phyloP scores from a whole-genome alignment of 768 basidiomycete species.

The Suillus decipiens region DNA sequence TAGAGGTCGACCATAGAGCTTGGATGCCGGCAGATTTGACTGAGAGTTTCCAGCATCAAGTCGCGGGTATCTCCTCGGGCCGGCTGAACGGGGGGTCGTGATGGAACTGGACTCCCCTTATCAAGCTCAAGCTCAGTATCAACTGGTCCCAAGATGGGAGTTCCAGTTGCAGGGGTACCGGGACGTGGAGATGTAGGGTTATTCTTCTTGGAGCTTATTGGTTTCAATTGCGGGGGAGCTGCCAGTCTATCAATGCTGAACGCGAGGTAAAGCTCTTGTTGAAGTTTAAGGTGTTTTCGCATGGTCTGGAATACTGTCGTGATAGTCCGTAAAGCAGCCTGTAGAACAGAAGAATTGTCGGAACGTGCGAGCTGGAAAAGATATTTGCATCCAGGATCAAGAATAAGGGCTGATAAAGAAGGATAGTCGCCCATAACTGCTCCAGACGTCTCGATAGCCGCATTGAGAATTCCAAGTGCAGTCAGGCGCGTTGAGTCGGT shows the following conservation, averaged over 20 bases:
- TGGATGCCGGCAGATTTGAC: conserved; percentile 76
- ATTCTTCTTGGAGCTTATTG: conserved; percentile 35
- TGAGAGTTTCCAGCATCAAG: conserved; percentile 85
- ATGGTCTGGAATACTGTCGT: conserved; percentile 88
- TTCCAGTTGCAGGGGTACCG: conserved; percentile 48
- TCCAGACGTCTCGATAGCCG: conserved; percentile 86
- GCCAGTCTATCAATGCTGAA: conserved; percentile 92
- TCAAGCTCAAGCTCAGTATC: conserved; percentile 46
- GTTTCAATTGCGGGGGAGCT: conserved; percentile 43
- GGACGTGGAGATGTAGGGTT: conserved; percentile 50
- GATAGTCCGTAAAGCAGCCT: conserved; percentile 80
- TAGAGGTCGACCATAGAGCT: conserved; percentile 97
- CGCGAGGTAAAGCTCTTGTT: conserved; percentile 92
- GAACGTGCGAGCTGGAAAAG: conserved; percentile 96
- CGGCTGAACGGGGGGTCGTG: conserved; percentile 65
- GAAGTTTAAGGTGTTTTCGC: conserved; percentile 83
- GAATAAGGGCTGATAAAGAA: conserved; percentile 72
- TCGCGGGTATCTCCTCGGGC: conserved; percentile 88
- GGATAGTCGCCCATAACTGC: conserved; percentile 73
- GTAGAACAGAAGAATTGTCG: conserved; percentile 78
- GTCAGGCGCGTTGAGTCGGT: conserved; percentile 94
- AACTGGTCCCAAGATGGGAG: conserved; percentile 43
- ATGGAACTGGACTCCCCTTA: conserved; percentile 48
- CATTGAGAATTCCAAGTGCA: conserved; percentile 84
- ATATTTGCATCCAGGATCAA: conserved; percentile 93